Conservation (phyloP, 2,329 filamentous ascomycete species). For the Amesomyces nigricolor region DNA sequence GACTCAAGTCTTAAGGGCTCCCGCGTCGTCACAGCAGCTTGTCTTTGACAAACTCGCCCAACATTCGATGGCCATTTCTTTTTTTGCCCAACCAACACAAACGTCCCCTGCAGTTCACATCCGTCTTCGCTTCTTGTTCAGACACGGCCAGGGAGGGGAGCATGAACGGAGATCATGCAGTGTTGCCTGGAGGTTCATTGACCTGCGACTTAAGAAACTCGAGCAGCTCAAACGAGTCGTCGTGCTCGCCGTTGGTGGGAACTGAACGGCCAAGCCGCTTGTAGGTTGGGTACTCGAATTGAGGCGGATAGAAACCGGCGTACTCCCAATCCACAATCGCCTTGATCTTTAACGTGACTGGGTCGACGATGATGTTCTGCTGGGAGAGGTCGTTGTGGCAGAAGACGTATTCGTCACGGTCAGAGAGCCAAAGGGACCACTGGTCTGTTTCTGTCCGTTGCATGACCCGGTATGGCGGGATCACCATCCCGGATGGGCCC, state of each 20-base stretch:
- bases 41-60: too few relatives aligned
- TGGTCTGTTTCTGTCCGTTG: slow-evolving; percentile 20
- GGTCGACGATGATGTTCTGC: slow-evolving; percentile 26
- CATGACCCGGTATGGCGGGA: slow-evolving; percentile 29
- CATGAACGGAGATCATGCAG: too few relatives aligned
- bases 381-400: slow-evolving; percentile 26
- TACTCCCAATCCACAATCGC: slow-evolving; percentile 29
- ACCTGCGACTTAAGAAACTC: slow-evolving; percentile 3
- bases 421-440: slow-evolving; percentile 21
- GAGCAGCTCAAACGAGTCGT: slow-evolving; percentile 17
- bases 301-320: slow-evolving; percentile 25
- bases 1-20: too few relatives aligned
- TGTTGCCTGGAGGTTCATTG: background rate
- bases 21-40: too few relatives aligned
- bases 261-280: slow-evolving; percentile 21
- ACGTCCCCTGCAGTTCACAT: too few relatives aligned
- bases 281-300: slow-evolving; percentile 28
- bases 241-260: slow-evolving; percentile 24
- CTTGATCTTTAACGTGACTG: slow-evolving; percentile 22
- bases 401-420: slow-evolving; percentile 21
- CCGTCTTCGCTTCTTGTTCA: too few relatives aligned
- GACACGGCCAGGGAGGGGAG: too few relatives aligned
- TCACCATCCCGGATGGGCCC: slow-evolving; percentile 29
- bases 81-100: too few relatives aligned
- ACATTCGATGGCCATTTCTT: too few relatives aligned